Conservation (phyloP, 345 rosid species). For the Hibiscus mutabilis region DNA sequence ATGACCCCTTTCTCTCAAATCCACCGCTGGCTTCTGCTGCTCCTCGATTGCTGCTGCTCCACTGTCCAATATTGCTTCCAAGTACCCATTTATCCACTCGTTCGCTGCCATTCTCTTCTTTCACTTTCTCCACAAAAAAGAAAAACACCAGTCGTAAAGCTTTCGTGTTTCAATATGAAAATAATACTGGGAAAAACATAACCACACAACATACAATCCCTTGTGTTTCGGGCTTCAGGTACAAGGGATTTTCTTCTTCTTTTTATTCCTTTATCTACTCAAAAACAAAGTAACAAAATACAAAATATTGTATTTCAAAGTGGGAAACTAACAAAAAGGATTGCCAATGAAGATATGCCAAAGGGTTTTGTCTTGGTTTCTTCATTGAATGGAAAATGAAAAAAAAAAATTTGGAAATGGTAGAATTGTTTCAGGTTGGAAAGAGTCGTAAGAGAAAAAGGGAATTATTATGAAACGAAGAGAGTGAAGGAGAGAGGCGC, state of each 20-base stretch:
- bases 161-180: neutral
- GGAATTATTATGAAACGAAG: neutral
- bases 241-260: neutral
- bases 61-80: slow-evolving; percentile 87
- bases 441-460: neutral
- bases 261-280: too few species aligned
- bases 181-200: too few species aligned
- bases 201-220: neutral
- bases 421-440: neutral
- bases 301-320: too few species aligned
- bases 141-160: too few species aligned
- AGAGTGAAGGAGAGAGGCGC: slow-evolving; percentile 4
- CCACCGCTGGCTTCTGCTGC: slow-evolving; percentile 38
- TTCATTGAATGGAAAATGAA: neutral
- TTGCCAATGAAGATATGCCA: too few species aligned
- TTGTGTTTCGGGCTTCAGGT: neutral
- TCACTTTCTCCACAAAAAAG: neutral
- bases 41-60: slow-evolving; percentile 60
- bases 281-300: too few species aligned
- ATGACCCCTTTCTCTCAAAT: slow-evolving; percentile 39
- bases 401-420: neutral
- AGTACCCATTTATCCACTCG: slow-evolving; percentile 94
- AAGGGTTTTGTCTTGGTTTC: neutral
- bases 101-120: slow-evolving; percentile 62
- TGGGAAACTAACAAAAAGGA: too few species aligned